Percentiles rank a stretch among this genome's conserved stretches.
Evolutionary conservation across 2,329 filamentous ascomycete genomes (phyloP).

Genomic region (Thielaviopsis populi): DNA sequence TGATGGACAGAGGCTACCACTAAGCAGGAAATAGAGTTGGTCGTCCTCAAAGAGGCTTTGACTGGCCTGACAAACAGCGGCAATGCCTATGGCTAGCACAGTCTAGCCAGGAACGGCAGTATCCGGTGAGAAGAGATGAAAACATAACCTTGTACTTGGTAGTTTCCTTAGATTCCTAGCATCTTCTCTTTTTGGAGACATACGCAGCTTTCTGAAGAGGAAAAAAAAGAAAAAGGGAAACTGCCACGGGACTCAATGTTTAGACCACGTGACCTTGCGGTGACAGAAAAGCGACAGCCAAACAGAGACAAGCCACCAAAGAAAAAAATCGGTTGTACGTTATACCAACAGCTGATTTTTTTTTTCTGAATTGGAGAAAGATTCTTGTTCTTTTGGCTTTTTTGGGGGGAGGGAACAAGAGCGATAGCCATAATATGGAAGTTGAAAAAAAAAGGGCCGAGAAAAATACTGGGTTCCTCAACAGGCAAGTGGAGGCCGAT

Average conservation of each 20-base stretch:
- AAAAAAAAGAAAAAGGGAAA: too few species aligned
- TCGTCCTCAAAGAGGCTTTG: too few species aligned
- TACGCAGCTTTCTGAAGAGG: too few species aligned
- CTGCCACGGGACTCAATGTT: too few species aligned
- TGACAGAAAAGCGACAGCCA: too few species aligned
- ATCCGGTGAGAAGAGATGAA: background rate
- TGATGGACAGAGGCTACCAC: too few species aligned
- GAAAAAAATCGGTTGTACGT: too few species aligned
- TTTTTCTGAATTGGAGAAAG: background rate
- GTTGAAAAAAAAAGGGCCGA: background rate
- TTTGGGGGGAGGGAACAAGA: background rate
- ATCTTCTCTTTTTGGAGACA: too few species aligned
- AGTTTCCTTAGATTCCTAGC: background rate
- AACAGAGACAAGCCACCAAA: too few species aligned
- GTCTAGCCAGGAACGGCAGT: background rate
- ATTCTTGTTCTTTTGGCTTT: background rate
- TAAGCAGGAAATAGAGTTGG: too few species aligned
- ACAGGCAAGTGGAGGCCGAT: background rate
- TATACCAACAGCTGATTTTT: too few species aligned
- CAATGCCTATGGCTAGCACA: background rate
- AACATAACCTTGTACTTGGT: background rate
- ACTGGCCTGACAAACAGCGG: background rate
- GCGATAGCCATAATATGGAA: background rate
- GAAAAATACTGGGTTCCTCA: constrained; percentile 1
- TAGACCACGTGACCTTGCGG: too few species aligned